Evolutionary conservation across 768 basidiomycete species (phyloP), one percentile per base, ranked within the genome.

Genomic region (Macrocybe gigantea): DNA sequence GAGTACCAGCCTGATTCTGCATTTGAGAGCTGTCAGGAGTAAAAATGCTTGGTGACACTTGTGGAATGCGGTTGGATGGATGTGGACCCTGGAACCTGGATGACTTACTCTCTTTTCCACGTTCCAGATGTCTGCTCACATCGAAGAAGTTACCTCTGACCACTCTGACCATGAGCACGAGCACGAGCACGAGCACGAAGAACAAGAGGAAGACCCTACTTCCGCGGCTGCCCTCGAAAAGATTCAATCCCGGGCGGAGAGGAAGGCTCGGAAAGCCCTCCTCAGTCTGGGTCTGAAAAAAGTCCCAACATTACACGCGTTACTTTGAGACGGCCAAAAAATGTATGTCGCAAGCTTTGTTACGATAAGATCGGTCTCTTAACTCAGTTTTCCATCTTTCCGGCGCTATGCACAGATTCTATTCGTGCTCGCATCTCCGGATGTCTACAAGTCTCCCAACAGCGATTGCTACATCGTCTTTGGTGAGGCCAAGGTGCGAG

Each of bases 391-490:
- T 30, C 32, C 38, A 36, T 14, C 37, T 48, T n/a, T 37, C 29
- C 32, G 12, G 29, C 30, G 12, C 34, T 36, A 50, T 5, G 29
- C 39, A 38, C 58, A 91, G 88, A 73, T 95, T 53, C 82, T 98
- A 53, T 89, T 97, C 64, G 94, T 97, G 51, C 79, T 99, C 58
- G 82, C 90, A 46, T 74, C 85, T 44, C 96, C 96, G 34, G 96
- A 99, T 55, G 96, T 99, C 46, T 99, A 89, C 84, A 97, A 97
- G 77, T 93, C 90, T 43, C 84, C 88, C 38, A 93, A 92, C 72
- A 93, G 91, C 63, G 96, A 99, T 71, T 92, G 88, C 70, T 97
- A 99, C 78, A 92, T 99, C 64, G 93, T 99, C 54, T 99, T 98
- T 60, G 96, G 96, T 54, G 96, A 98, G 76, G 94, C 90, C 47